Evolutionary conservation across 2,329 filamentous ascomycete genomes (phyloP), one percentile per base, ranked within the genome.

Genomic region (Alternaria consortialis): DNA sequence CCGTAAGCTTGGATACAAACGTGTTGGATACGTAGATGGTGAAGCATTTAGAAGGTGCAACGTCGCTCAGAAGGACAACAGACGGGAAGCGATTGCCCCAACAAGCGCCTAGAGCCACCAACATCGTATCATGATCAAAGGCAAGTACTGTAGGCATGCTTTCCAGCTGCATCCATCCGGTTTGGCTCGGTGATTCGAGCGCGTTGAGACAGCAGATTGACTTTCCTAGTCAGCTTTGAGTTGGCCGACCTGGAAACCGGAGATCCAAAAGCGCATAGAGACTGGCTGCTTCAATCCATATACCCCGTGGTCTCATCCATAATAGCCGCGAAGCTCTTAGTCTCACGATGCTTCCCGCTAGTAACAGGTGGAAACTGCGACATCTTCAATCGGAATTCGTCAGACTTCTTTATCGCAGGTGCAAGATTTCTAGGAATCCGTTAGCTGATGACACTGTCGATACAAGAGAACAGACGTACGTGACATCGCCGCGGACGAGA

Each of bases 401-500:
- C 86, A 4, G 83, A 82, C 56, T 82, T 79, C 15, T 69, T 63
- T 7, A 89, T 77, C 3, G 84, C 83, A 31, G 75, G 65, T 5
- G 77, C 63, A 15, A 89, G 75, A 48, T 84, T 73, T 39, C 85
- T 87, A 55, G 0, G 7, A 4, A 1, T 1, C 7, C 3, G 3
- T 70, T 31, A 67, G 59, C 17, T 15, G 15, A 34, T 2, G 7
- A 1, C 7, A n/a, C 7, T 7, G n/a, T 8, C 3, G 4, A 4
- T 23, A 8, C 5, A 3, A 53, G 39, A 31, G 23, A 31, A 29
- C 5, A 5, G n/a, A 53, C 85, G 56, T 84, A 93, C 90, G 85
- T 83, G 42, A 92, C 80, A 54, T 84, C 82, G 11, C 90, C 91
- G 69, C 89, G 85, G n/a, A 94, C 84, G 3, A 92, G 88, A 79